Evolutionary conservation across 192 early-diverging fungal genomes (phyloP).

Genomic region (Backusella tarrabulga): DNA sequence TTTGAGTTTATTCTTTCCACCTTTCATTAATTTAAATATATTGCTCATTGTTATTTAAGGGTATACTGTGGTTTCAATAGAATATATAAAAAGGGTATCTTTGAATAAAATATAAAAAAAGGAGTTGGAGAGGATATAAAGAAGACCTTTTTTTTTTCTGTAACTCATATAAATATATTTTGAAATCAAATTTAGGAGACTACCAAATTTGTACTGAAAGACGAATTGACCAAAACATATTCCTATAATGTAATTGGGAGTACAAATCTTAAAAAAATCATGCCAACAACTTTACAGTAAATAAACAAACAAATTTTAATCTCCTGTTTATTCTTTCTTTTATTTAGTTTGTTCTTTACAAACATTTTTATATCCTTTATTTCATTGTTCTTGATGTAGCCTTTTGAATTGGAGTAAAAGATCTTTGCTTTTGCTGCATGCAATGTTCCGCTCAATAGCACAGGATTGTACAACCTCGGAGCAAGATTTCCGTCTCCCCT

Average conservation of each 20-base stretch:
- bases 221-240: not conserved
- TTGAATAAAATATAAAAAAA: not conserved
- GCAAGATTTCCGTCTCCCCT: not conserved
- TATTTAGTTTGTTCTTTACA: not conserved
- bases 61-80: not conserved
- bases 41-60: not conserved
- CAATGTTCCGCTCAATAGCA: not conserved
- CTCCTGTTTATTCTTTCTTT: not conserved
- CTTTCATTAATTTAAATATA: constrained; percentile 3
- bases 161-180: not conserved
- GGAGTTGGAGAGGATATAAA: not conserved
- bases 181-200: not conserved
- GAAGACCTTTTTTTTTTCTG: not conserved
- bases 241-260: constrained; percentile 1
- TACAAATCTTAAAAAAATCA: not conserved
- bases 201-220: constrained; percentile 2
- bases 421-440: not conserved
- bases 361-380: not conserved
- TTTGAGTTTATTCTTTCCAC: not conserved
- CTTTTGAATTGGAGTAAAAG: not conserved
- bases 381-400: not conserved
- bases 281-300: not conserved
- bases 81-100: not conserved
- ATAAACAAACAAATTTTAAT: not conserved
- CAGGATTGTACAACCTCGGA: not conserved